phyloP scores from a whole-genome alignment of 352 stramenopile species.

The Phytophthora meadii region DNA sequence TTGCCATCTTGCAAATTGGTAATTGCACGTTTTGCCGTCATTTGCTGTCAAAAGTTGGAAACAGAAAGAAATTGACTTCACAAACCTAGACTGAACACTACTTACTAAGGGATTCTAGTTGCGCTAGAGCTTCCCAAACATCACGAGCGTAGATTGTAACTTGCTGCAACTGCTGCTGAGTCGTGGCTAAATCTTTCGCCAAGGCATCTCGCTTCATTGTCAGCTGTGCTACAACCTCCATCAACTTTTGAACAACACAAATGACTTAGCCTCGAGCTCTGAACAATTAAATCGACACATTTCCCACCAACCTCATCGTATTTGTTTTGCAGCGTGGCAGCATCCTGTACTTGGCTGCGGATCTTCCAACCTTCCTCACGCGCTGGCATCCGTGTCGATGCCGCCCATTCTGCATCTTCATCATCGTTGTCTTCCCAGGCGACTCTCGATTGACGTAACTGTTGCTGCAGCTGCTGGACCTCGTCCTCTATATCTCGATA shows the following conservation, averaged over 20 bases:
- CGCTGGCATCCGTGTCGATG: background rate
- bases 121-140: background rate
- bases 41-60: background rate
- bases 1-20: too few species aligned
- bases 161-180: conserved; percentile 1
- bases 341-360: background rate
- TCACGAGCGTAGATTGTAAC: background rate
- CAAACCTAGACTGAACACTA: too few species aligned
- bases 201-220: background rate
- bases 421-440: background rate
- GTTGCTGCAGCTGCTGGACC: background rate
- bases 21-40: background rate
- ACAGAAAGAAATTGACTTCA: background rate
- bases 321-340: background rate
- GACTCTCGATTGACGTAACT: background rate
- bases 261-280: background rate
- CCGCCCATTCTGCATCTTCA: background rate
- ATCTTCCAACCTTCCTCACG: background rate
- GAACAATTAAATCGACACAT: background rate
- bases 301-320: background rate
- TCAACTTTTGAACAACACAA: background rate
- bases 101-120: background rate
- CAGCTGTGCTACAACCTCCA: background rate
- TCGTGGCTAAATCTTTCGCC: background rate
- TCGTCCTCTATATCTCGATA: background rate